Evolutionary conservation across 176 grass and related monocot genomes (phyloP), one percentile per base, ranked within the genome.

Genomic region (Dactylis glomerata): DNA sequence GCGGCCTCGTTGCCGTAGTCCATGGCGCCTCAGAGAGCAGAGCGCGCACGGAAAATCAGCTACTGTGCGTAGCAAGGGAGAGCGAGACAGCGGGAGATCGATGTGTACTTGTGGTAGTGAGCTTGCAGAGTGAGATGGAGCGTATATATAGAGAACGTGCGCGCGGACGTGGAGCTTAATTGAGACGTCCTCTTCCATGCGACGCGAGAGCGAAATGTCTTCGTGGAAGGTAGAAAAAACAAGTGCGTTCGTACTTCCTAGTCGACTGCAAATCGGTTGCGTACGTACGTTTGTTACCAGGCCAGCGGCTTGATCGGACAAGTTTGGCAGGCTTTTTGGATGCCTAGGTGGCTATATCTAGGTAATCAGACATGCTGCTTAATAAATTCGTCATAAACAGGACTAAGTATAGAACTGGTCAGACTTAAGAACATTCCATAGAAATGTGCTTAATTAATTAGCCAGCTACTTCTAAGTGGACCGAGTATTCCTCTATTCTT

Each of bases 321-420:
- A 87, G 89, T 87, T 87, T 51, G 89, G 85, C 81, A 44, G 76
- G 36, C 19, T 6, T 87, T 80, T 75, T 91, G 79, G 76, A 87
- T 13, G 27, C 9, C 15, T 80, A 46, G 46, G 64, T 58, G 36
- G 6, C 54, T 80, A 30, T 9, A 49, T 73, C 55, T 12, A 57
- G 11, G 16, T 52, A n/a, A 12, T 61, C 40, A 5, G 9, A 32
- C n/a, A 12, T 73, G 54, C 34, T 65, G 32, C 51, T 54, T 89
- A 77, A 28, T 54, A 22, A 52, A 54, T 55, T 36, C 11, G 31
- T 36, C 11, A 37, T 14, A 36, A 76, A 23, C 11, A 8, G 2
- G 30, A 32, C 6, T 13, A 1, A 8, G 4, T 52, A 42, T 52
- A 42, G 17, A 19, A 41, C 20, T 8, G 30, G 30, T 33, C 62